These are phyloP conservation scores for Beauveria bassiana DNA, from an alignment of 2,329 filamentous ascomycete genomes.

Conservation along the genomic window DNA sequence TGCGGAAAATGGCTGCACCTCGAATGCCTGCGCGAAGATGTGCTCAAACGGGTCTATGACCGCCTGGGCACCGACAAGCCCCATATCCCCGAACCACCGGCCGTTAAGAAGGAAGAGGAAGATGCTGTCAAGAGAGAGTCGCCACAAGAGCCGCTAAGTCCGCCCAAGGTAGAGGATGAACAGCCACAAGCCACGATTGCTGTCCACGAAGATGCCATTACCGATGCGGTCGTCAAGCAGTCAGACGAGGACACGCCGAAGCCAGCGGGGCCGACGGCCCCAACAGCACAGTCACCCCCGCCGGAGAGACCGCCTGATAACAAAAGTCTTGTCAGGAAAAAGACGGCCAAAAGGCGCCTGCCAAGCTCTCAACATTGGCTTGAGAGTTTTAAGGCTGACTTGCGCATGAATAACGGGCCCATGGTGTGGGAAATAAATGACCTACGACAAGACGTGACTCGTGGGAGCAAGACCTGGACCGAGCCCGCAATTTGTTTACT, in stretches of 20 bases:
- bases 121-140: slow-evolving; percentile 5
- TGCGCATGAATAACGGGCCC: slow-evolving; percentile 38
- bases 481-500: slow-evolving; percentile 42
- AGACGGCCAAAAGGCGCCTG: slow-evolving; percentile 29
- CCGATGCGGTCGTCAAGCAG: slow-evolving; percentile 30
- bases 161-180: slow-evolving; percentile 41
- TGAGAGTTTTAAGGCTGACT: slow-evolving; percentile 42
- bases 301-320: background rate
- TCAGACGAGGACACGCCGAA: slow-evolving; percentile 22
- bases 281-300: background rate
- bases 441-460: slow-evolving; percentile 37
- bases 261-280: slow-evolving; percentile 23
- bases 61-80: slow-evolving; percentile 44
- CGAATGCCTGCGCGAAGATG: slow-evolving; percentile 51
- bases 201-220: slow-evolving; percentile 39
- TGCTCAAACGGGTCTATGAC: slow-evolving; percentile 41
- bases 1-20: slow-evolving; percentile 58
- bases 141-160: slow-evolving; percentile 36
- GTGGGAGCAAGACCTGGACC: slow-evolving; percentile 45
- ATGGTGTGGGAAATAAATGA: slow-evolving; percentile 46
- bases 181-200: slow-evolving; percentile 45
- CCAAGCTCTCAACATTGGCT: slow-evolving; percentile 38
- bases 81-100: slow-evolving; percentile 29
- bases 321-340: slow-evolving; percentile 22
- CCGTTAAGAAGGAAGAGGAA: slow-evolving; percentile 22